phyloP scores from a whole-genome alignment of 2,329 filamentous ascomycete species.

The Huntiella moniliformis region DNA sequence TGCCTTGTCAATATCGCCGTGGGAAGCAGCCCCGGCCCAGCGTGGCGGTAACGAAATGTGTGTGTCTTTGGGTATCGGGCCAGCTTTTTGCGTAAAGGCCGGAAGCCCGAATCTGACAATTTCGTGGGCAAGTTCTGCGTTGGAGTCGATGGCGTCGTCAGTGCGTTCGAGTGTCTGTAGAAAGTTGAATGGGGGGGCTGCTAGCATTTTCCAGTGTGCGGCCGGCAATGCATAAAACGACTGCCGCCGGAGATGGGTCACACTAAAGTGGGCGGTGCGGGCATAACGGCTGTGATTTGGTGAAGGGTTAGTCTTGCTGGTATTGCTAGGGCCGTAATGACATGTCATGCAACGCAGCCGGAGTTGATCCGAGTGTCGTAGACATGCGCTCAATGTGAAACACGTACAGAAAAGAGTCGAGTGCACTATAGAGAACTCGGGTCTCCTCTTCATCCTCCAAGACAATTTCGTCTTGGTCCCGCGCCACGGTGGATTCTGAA shows the following conservation, averaged over 20 bases:
- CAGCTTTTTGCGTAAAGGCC: conserved; percentile 30
- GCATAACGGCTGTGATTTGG: conserved; percentile 51
- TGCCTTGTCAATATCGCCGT: conserved; percentile 71
- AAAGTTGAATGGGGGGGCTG: conserved; percentile 63
- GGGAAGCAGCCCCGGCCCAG: conserved; percentile 53
- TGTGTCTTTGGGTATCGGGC: conserved; percentile 12
- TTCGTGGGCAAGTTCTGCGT: conserved; percentile 62
- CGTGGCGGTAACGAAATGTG: conserved; percentile 33
- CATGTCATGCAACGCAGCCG: too few relatives aligned
- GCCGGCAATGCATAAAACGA: conserved; percentile 83
- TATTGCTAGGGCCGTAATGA: not conserved
- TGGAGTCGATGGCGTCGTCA: conserved; percentile 75
- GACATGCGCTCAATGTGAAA: not conserved
- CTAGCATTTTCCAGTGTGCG: conserved; percentile 66
- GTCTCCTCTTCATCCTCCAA: conserved; percentile 55
- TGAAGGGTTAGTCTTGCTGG: not conserved
- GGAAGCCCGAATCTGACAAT: conserved; percentile 54
- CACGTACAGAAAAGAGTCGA: conserved; percentile 76
- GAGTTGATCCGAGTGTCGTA: too few relatives aligned
- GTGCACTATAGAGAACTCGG: conserved; percentile 56
- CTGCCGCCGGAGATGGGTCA: conserved; percentile 75
- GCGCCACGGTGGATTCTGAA: not conserved
- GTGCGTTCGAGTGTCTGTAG: conserved; percentile 59
- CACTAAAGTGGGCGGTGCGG: conserved; percentile 69
- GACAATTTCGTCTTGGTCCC: conserved; percentile 8